phyloP scores from a whole-genome alignment of 305 asterid species.

The Euphrasia arctica region DNA sequence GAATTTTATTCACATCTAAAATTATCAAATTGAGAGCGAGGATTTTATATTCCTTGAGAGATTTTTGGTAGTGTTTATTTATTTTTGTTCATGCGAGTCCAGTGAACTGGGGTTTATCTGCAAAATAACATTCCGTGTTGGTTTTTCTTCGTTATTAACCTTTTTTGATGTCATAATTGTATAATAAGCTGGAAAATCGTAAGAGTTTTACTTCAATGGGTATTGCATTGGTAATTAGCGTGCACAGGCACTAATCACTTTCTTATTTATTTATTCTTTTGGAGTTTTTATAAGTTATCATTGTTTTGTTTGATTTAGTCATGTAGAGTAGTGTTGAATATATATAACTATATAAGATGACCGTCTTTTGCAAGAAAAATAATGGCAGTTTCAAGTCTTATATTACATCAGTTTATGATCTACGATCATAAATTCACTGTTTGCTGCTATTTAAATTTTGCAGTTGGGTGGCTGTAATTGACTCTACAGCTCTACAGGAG shows the following conservation, averaged over 20 bases:
- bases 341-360: background rate
- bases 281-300: background rate
- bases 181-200: background rate
- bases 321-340: background rate
- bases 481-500: conserved; percentile 20
- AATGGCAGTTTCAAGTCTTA: background rate
- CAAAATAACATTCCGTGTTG: background rate
- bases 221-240: background rate
- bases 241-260: background rate
- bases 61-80: conserved; percentile 8
- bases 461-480: conserved; percentile 86
- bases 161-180: background rate
- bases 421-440: conserved; percentile 7
- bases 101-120: conserved; percentile 10
- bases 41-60: conserved; percentile 4
- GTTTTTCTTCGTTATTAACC: conserved; percentile 12
- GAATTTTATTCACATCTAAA: no score
- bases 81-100: background rate
- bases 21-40: no score
- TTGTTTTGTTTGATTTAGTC: background rate
- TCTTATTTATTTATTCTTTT: background rate
- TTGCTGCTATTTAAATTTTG: conserved; percentile 24
- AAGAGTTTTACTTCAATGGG: background rate
- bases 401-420: background rate
- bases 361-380: background rate